Evolutionary conservation across 495 filamentous ascomycete species (phyloP).

Genomic region (Mycothermus thermophilus): DNA sequence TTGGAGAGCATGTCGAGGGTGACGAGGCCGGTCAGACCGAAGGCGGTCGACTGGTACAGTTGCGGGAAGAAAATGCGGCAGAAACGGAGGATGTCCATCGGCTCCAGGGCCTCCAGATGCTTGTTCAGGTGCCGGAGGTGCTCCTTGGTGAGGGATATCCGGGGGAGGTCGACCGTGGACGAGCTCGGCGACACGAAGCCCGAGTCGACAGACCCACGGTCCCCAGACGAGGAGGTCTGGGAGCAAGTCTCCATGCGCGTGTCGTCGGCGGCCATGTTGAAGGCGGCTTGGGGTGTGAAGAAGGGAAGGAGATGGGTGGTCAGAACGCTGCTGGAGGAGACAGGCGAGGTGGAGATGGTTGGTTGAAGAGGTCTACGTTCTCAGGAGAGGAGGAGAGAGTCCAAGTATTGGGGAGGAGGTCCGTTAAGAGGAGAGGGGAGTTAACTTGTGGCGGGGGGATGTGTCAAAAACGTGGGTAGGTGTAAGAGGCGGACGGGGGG

Average conservation of each 20-base stretch:
- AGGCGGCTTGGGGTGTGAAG: background rate
- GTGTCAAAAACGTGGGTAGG: slow-evolving; percentile 2
- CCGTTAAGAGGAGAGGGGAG: too few species aligned
- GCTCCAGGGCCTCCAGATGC: slow-evolving; percentile 67
- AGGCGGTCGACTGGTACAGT: slow-evolving; percentile 94
- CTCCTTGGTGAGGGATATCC: slow-evolving; percentile 69
- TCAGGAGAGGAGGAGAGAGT: too few species aligned
- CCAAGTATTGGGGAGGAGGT: too few species aligned
- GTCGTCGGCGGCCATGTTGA: slow-evolving; percentile 20
- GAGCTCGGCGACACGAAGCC: slow-evolving; percentile 72
- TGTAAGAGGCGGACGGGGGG: too few species aligned
- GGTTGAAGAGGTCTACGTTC: too few species aligned
- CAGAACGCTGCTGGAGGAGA: background rate
- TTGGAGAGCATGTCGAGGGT: slow-evolving; percentile 93
- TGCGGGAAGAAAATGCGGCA: slow-evolving; percentile 78
- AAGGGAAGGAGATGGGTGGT: background rate
- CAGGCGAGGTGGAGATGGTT: too few species aligned
- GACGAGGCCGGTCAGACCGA: slow-evolving; percentile 84
- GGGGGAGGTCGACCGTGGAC: slow-evolving; percentile 28
- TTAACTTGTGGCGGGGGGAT: too few species aligned
- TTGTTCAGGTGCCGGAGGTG: slow-evolving; percentile 84
- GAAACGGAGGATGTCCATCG: slow-evolving; percentile 77
- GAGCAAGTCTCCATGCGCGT: slow-evolving; percentile 15
- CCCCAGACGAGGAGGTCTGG: slow-evolving; percentile 21
- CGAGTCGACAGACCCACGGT: slow-evolving; percentile 50